Percentiles rank a stretch among this genome's conserved stretches.
Conservation (phyloP, 768 basidiomycete species). For the Lactifluus rugatus region DNA sequence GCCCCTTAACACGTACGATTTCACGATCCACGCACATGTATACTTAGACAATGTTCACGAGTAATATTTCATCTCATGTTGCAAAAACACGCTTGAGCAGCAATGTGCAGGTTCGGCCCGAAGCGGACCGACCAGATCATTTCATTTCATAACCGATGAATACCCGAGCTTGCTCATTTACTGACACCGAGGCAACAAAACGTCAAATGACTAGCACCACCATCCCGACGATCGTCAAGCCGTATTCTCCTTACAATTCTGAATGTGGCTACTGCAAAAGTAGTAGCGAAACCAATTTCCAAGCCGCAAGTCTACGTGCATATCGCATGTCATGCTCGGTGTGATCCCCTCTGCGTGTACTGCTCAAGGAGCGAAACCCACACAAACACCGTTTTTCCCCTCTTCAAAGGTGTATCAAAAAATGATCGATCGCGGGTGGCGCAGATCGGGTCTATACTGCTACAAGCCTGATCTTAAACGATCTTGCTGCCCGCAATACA, state of each 20-base stretch:
- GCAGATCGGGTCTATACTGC: slow-evolving; percentile 72
- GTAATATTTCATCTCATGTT: not conserved
- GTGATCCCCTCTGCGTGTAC: not conserved
- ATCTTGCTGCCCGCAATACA: slow-evolving; percentile 92
- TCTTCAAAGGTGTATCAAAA: slow-evolving; percentile 54
- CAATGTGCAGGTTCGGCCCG: not conserved
- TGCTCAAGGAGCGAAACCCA: not conserved
- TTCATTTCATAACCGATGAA: not conserved
- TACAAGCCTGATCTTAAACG: slow-evolving; percentile 78
- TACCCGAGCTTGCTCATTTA: not conserved
- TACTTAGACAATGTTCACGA: not conserved
- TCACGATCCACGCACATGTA: slow-evolving; percentile 15
- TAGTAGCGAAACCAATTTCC: not conserved
- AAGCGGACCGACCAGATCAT: not conserved
- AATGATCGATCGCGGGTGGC: slow-evolving; percentile 83
- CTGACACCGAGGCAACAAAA: not conserved
- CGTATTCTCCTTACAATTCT: slow-evolving; percentile 1
- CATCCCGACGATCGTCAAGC: not conserved
- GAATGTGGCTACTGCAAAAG: slow-evolving; percentile 7
- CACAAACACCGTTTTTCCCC: not conserved
- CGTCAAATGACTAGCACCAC: not conserved
- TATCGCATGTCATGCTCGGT: slow-evolving; percentile 17
- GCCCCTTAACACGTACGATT: not conserved
- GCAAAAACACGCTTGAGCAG: not conserved
- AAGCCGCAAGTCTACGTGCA: slow-evolving; percentile 2